These are phyloP conservation scores for Vitis amurensis DNA, from an alignment of 164 flowering plant genomes.

Conservation along the genomic window DNA sequence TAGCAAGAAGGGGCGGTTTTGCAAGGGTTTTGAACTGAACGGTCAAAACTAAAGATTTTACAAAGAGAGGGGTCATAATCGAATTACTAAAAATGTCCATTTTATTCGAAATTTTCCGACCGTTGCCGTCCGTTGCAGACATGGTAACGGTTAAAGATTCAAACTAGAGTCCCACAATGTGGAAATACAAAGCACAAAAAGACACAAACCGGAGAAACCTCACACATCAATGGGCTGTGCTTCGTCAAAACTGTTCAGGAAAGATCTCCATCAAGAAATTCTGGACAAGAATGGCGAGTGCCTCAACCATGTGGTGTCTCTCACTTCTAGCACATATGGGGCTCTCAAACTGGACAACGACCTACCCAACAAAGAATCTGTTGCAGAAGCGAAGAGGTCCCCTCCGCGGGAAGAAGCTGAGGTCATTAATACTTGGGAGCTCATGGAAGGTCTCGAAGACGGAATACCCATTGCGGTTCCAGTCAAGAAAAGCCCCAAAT, in stretches of 20 bases:
- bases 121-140: slow-evolving; percentile 33
- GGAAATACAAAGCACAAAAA: not conserved
- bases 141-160: slow-evolving; percentile 23
- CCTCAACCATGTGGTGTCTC: slow-evolving; percentile 76
- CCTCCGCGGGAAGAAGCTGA: slow-evolving; percentile 56
- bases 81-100: not conserved
- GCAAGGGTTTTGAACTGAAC: too few species aligned
- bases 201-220: slow-evolving; percentile 11
- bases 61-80: too few species aligned
- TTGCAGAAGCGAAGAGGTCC: slow-evolving; percentile 27
- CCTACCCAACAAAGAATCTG: slow-evolving; percentile 15
- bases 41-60: too few species aligned
- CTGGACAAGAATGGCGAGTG: slow-evolving; percentile 30
- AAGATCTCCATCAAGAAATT: slow-evolving; percentile 42
- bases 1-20: too few species aligned
- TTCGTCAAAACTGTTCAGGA: slow-evolving; percentile 62
- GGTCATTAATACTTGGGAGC: slow-evolving; percentile 85
- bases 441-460: slow-evolving; percentile 86
- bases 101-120: slow-evolving; percentile 34
- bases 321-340: slow-evolving; percentile 88
- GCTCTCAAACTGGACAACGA: slow-evolving; percentile 61
- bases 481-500: slow-evolving; percentile 51
- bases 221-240: slow-evolving; percentile 73
- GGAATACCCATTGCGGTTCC: slow-evolving; percentile 28
- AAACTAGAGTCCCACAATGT: not conserved